Evolutionary conservation across 2,329 filamentous ascomycete genomes (phyloP), one percentile per base, ranked within the genome.

Genomic region (Capronia americana): DNA sequence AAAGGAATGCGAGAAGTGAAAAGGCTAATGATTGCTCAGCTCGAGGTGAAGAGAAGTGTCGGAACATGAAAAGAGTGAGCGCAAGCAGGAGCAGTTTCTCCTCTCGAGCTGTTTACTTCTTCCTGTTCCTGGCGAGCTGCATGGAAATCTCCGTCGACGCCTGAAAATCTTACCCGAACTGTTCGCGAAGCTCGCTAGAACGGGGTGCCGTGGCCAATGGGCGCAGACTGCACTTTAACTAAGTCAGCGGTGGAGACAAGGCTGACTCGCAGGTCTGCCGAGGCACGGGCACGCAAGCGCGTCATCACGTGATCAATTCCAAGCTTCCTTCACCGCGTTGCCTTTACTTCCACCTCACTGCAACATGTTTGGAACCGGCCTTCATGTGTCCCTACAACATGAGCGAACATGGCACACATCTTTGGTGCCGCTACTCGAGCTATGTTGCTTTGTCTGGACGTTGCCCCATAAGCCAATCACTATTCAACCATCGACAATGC

Each of bases 1-100:
- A 66, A 70, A 68, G 60, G 65, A 68, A 68, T 70, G 68, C 66
- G 57, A 62, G 59, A 56, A 65, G 34, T 26, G 54, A 63, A 65
- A 44, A 57, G 55, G 41, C 23, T 11, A 23, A 61, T 30, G n/a
- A 28, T 28, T 41, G 46, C 30, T 54, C 20, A 41, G 32, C 30
- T 34, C 20, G 28, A 53, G 20, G 20, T 23, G 44, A 23, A 46
- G 17, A 34, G 26, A 59, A 50, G 57, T 7, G 38, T 44, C 2
- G 38, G 57, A 60, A 11, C 28, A 38, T n/a, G 26, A 38, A 30
- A 55, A 55, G 24, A 55, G 7, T 30, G 51, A 55, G 51, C 51
- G 51, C 51, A 55, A 30, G 53, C 53, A 34, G 53, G 28, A 55
- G 53, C 26, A 32, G 10, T 11, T 11, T 34, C 32, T 34, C 10